Percentiles rank a stretch among this genome's conserved stretches.
Conservation (phyloP, 768 basidiomycete species). For the Daedalea quercina region DNA sequence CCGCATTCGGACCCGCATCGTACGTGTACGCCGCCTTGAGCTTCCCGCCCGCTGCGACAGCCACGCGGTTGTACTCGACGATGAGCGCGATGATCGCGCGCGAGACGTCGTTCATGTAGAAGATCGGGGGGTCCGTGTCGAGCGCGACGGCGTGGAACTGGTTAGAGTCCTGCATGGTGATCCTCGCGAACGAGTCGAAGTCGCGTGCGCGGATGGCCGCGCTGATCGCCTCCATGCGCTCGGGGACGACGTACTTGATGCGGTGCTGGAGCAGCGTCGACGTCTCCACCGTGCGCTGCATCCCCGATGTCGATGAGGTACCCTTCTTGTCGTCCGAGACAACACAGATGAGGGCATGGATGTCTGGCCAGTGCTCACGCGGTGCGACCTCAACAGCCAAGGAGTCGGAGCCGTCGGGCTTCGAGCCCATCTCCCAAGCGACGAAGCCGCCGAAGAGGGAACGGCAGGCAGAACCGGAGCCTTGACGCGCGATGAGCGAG, state of each 20-base stretch:
- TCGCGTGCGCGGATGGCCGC: slow-evolving; percentile 72
- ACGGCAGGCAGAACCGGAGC: slow-evolving; percentile 95
- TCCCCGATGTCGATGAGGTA: slow-evolving; percentile 89
- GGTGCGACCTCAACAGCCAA: slow-evolving; percentile 85
- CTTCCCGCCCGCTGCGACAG: slow-evolving; percentile 46
- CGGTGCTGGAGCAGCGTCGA: slow-evolving; percentile 84
- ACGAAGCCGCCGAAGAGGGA: slow-evolving; percentile 97
- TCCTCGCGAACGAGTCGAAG: slow-evolving; percentile 82
- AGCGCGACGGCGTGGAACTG: slow-evolving; percentile 98
- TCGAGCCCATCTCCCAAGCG: slow-evolving; percentile 80
- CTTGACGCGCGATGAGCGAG: slow-evolving; percentile 92
- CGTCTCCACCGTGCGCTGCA: slow-evolving; percentile 97
- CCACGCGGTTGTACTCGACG: slow-evolving; percentile 86
- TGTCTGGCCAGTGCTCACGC: slow-evolving; percentile 85
- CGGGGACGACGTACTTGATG: slow-evolving; percentile 79
- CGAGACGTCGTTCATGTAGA: slow-evolving; percentile 98
- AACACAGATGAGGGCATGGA: slow-evolving; percentile 96
- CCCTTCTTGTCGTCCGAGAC: slow-evolving; percentile 96
- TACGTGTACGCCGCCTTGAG: slow-evolving; percentile 96
- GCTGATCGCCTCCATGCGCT: slow-evolving; percentile 78
- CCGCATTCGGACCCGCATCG: slow-evolving; percentile 97
- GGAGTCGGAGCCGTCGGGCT: slow-evolving; percentile 73
- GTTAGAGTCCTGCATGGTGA: slow-evolving; percentile 98
- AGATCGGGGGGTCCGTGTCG: slow-evolving; percentile 96
- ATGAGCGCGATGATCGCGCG: slow-evolving; percentile 88